Evolutionary conservation across 148 eudicot species (phyloP), one percentile per base, ranked within the genome.

Genomic region (Cornus controversa): DNA sequence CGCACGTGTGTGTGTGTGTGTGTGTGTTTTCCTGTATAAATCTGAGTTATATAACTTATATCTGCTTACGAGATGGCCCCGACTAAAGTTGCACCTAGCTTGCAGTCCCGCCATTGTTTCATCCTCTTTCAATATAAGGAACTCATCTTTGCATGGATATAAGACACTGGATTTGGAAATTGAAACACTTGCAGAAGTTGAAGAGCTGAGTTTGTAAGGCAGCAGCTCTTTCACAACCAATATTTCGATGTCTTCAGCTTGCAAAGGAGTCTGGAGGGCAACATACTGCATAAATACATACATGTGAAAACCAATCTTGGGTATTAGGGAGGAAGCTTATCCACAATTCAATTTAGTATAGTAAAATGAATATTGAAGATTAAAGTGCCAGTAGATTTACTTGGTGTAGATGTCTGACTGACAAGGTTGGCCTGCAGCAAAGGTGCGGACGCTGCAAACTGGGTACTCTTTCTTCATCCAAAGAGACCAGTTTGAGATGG

Each of bases 401-500:
- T 76, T 92, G 83, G 84, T 90, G 80, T 76, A 90, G 74, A 70
- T 89, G 87, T 58, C 82, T 54, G 42, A 91, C 80, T 31, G 92
- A 83, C 70, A 86, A 58, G 74, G 85, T 80, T 45, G 89, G 89
- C 69, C 72, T 84, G 85, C 90, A 85, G 53, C 86, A 66, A 75
- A 92, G 75, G 77, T 81, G 83, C 50, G 89, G 84, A 40, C 82
- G 76, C 79, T 77, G 77, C 68, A 92, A 53, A 76, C 71, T 77
- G 31, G 87, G 87, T 45, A 85, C 67, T 69, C 57, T 89, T 75
- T 85, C 86, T 74, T 80, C 87, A 70, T 84, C 82, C 67, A 87
- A 82, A 69, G 92, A 81, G 77, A 92, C 86, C 67, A 90, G 87
- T 68, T 72, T 72, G 73, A 92, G 84, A 57, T 86, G 88, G 73